phyloP scores from a whole-genome alignment of 73 alveolate species.

The Paramecium caudatum region DNA sequence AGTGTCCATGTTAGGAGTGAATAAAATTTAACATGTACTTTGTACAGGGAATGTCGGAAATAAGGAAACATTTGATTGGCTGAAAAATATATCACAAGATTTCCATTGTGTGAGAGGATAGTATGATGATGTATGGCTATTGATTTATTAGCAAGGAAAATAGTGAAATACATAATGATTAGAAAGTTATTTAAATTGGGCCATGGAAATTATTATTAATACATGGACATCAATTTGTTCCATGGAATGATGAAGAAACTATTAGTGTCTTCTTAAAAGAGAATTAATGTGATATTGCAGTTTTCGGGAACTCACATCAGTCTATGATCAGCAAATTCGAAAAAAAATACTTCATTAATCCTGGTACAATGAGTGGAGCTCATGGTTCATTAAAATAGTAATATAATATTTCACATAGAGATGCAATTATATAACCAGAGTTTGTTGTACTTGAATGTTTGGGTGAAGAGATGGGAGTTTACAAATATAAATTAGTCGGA shows the following conservation, averaged over 20 bases:
- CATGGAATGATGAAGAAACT: conserved; percentile 98
- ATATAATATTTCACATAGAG: conserved; percentile 52
- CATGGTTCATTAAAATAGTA: conserved; percentile 81
- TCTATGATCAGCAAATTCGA: conserved; percentile 89
- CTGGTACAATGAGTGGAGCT: conserved; percentile 98
- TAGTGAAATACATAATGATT: conserved; percentile 82
- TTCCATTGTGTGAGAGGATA: conserved; percentile 94
- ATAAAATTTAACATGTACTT: conserved; percentile 91
- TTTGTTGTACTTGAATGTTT: conserved; percentile 84
- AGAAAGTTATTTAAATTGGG: conserved; percentile 91
- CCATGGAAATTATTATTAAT: conserved; percentile 92
- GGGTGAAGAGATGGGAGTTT: conserved; percentile 85
- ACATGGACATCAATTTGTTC: conserved; percentile 97
- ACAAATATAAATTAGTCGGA: conserved; percentile 79
- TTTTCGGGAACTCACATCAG: conserved; percentile 96
- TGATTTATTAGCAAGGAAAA: conserved; percentile 22
- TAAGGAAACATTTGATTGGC: conserved; percentile 95
- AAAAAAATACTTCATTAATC: conserved; percentile 97
- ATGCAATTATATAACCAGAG: conserved; percentile 46
- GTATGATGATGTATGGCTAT: conserved; percentile 88
- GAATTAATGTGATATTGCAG: conserved; percentile 93
- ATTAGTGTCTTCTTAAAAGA: conserved; percentile 89
- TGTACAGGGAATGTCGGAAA: conserved; percentile 96
- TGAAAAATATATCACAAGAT: conserved; percentile 79
- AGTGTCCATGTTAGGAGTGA: conserved; percentile 85